phyloP scores from a whole-genome alignment of 192 early-diverging fungal genomes.

The Oehlia diaphana region DNA sequence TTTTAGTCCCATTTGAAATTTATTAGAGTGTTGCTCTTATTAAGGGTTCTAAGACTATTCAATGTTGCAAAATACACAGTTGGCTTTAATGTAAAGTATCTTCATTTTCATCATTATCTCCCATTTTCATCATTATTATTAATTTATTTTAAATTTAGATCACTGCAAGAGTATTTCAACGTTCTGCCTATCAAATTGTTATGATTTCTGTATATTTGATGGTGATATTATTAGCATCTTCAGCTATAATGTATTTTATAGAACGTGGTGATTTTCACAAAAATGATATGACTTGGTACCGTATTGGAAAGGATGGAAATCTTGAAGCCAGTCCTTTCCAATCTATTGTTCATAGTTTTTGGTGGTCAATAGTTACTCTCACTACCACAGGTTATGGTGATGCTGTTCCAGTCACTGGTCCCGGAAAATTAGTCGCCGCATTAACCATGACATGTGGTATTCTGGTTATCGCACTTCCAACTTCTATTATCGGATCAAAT shows the following conservation, averaged over 20 bases:
- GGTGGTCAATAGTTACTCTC: slow-evolving; percentile 55
- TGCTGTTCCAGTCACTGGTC: slow-evolving; percentile 46
- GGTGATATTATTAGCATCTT: slow-evolving; percentile 24
- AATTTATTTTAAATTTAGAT: slow-evolving; percentile 1
- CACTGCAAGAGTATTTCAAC: slow-evolving; percentile 14
- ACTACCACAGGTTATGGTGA: slow-evolving; percentile 60
- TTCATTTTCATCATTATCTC: background rate
- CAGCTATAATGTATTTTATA: slow-evolving; percentile 17
- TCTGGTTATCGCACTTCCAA: slow-evolving; percentile 56
- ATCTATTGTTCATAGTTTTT: slow-evolving; percentile 50
- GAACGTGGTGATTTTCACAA: slow-evolving; percentile 27
- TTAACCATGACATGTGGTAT: slow-evolving; percentile 56
- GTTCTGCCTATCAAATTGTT: slow-evolving; percentile 28
- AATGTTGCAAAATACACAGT: background rate
- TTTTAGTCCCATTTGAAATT: background rate
- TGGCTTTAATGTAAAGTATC: slow-evolving; percentile 7
- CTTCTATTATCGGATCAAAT: slow-evolving; percentile 58
- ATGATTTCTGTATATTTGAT: slow-evolving; percentile 18
- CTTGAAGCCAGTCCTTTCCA: slow-evolving; percentile 51
- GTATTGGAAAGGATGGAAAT: background rate
- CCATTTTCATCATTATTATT: background rate
- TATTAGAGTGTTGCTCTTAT: background rate
- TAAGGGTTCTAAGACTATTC: slow-evolving; percentile 6
- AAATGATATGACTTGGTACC: background rate
- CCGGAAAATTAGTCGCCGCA: slow-evolving; percentile 48